phyloP scores from a whole-genome alignment of 1,284 basidiomycete genomes.

The Leucocoprinus gongylophorus region DNA sequence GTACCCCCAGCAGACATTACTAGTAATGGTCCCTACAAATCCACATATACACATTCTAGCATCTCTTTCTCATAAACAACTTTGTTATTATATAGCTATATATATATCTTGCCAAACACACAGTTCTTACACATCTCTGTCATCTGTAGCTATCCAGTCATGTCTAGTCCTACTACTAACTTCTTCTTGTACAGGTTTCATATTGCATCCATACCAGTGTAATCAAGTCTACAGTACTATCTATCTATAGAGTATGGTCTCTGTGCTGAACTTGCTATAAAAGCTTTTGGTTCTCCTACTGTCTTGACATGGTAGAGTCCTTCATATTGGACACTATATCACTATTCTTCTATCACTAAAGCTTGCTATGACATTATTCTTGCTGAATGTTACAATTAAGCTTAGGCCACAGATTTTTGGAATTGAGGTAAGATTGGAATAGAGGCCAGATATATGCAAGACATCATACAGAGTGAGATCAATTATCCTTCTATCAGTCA shows the following conservation, averaged over 20 bases:
- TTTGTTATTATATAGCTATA: conserved; percentile 16
- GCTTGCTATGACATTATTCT: not conserved
- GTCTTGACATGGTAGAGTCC: not conserved
- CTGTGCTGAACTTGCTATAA: no score
- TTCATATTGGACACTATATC: not conserved
- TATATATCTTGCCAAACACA: conserved; percentile 10
- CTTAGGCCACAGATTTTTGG: not conserved
- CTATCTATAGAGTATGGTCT: not conserved
- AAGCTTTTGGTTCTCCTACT: no score
- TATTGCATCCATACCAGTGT: not conserved
- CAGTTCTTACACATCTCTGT: conserved; percentile 15
- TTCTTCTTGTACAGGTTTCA: not conserved
- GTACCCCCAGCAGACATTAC: conserved; percentile 7
- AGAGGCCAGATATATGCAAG: not conserved
- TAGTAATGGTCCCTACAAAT: conserved; percentile 15
- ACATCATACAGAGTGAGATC: not conserved
- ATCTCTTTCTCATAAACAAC: conserved; percentile 13
- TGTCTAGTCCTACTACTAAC: not conserved
- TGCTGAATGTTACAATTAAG: not conserved
- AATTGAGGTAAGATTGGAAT: not conserved
- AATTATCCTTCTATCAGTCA: not conserved
- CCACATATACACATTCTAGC: conserved; percentile 11
- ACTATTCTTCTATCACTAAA: not conserved
- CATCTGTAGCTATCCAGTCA: not conserved
- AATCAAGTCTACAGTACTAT: not conserved